Percentiles rank a stretch among this genome's conserved stretches.
phyloP scores from a whole-genome alignment of 2,329 filamentous ascomycete species.

The Fusarium sp. region DNA sequence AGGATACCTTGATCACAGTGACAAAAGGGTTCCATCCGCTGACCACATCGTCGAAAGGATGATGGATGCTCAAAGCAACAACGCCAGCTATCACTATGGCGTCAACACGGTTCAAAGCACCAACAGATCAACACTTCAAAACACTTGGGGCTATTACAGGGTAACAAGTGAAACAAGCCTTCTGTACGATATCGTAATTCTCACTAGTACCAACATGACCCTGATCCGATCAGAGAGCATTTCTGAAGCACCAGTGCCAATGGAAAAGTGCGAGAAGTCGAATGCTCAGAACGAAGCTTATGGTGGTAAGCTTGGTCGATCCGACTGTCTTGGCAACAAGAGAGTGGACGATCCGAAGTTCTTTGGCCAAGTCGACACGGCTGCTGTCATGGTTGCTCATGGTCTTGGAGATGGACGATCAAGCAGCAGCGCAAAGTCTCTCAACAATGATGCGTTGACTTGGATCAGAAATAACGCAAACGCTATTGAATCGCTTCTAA shows the following conservation, averaged over 20 bases:
- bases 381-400: conserved; percentile 22
- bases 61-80: conserved; percentile 15
- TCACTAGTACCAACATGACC: conserved; percentile 33
- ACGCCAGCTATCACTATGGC: conserved; percentile 22
- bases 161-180: rapidly evolving
- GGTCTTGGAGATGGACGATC: conserved; percentile 25
- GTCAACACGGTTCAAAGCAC: neutral
- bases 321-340: conserved; percentile 12
- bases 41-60: conserved; percentile 12
- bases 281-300: conserved; percentile 35
- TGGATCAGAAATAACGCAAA: conserved; percentile 6
- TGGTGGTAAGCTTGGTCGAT: conserved; percentile 20
- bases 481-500: neutral
- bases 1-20: conserved; percentile 19
- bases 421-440: conserved; percentile 23
- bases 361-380: conserved; percentile 35
- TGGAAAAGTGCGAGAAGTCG: neutral
- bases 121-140: conserved; percentile 16
- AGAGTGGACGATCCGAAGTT: neutral
- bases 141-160: conserved; percentile 8
- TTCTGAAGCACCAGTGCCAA: neutral
- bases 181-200: conserved; percentile 3
- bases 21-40: neutral
- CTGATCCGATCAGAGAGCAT: conserved; percentile 29
- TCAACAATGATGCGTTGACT: conserved; percentile 9